Evolutionary conservation across 2,329 filamentous ascomycete genomes (phyloP).

Genomic region (Neonectria hederae): DNA sequence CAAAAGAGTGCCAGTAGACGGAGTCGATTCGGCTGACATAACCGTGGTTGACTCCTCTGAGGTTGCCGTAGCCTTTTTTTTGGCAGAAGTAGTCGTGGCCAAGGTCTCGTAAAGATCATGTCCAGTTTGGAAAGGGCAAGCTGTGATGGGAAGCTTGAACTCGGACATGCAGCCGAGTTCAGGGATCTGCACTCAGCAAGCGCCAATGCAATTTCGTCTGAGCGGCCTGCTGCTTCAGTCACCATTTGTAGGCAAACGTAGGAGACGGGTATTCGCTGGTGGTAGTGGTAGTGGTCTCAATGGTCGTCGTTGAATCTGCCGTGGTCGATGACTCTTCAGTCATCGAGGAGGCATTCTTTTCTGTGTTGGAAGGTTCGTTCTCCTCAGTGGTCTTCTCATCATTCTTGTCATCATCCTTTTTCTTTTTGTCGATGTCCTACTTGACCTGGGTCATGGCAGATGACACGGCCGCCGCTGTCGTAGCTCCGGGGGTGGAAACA

Average conservation of each 20-base stretch:
- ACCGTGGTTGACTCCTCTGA: neutral
- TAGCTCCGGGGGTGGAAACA: slow-evolving; percentile 11
- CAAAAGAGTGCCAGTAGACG: neutral
- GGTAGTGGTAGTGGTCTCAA: slow-evolving; percentile 2
- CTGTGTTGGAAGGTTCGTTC: neutral
- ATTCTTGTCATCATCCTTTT: slow-evolving; percentile 2
- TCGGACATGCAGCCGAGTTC: slow-evolving; percentile 5
- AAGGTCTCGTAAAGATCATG: neutral
- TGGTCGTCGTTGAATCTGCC: neutral
- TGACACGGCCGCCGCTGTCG: slow-evolving; percentile 5
- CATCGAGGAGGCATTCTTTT: neutral
- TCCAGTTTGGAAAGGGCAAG: neutral
- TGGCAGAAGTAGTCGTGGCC: neutral
- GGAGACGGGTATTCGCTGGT: neutral
- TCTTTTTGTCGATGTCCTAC: slow-evolving; percentile 2
- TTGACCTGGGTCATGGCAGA: slow-evolving; percentile 8
- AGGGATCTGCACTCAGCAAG: slow-evolving; percentile 1
- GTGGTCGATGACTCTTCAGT: slow-evolving; percentile 1
- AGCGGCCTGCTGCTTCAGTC: neutral
- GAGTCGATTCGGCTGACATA: neutral
- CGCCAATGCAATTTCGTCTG: neutral
- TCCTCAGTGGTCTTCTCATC: neutral
- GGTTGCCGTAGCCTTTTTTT: neutral
- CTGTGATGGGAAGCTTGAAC: slow-evolving; percentile 1
- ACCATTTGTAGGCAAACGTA: neutral